A percentile compares a stretch with the other conserved stretches of the same genome.
Conservation (phyloP, 352 stramenopile genomes). For the Phytophthora sansomeana region DNA sequence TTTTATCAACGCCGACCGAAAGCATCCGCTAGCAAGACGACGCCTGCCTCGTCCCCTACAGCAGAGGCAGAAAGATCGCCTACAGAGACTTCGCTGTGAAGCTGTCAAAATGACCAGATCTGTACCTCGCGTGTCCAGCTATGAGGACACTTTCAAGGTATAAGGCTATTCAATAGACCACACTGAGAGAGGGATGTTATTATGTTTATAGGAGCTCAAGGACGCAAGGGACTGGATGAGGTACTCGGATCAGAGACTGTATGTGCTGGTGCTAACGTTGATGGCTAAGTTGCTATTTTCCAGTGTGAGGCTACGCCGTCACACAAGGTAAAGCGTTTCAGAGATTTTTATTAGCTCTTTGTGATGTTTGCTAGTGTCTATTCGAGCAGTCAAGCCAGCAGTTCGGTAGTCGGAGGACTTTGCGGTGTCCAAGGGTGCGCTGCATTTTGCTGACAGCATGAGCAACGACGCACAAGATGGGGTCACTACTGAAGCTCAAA, state of each 20-base stretch:
- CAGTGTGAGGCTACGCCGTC: background rate
- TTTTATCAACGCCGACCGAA: slow-evolving; percentile 67
- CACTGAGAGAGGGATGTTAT: slow-evolving; percentile 25
- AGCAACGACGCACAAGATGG: slow-evolving; percentile 14
- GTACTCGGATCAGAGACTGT: background rate
- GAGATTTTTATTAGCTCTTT: slow-evolving; percentile 35
- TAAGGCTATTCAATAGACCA: slow-evolving; percentile 45
- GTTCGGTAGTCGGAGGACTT: background rate
- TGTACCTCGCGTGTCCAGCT: slow-evolving; percentile 29
- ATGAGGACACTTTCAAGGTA: slow-evolving; percentile 36
- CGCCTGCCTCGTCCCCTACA: slow-evolving; percentile 22
- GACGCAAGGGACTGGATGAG: slow-evolving; percentile 5
- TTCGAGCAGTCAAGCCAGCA: slow-evolving; percentile 7
- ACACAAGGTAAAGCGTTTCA: slow-evolving; percentile 20
- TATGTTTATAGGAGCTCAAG: slow-evolving; percentile 14
- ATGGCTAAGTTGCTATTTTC: background rate
- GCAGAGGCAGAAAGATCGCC: slow-evolving; percentile 26
- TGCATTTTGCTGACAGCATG: slow-evolving; percentile 10
- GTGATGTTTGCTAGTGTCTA: slow-evolving; percentile 5
- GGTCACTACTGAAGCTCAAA: slow-evolving; percentile 1
- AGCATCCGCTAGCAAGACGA: slow-evolving; percentile 13
- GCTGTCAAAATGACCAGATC: slow-evolving; percentile 21
- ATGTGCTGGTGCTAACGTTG: slow-evolving; percentile 12
- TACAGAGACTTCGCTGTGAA: slow-evolving; percentile 35
- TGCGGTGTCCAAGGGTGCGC: background rate